Base-by-base conservation (phyloP, 805 yeast species). In the Pichia occidentalis region DNA sequence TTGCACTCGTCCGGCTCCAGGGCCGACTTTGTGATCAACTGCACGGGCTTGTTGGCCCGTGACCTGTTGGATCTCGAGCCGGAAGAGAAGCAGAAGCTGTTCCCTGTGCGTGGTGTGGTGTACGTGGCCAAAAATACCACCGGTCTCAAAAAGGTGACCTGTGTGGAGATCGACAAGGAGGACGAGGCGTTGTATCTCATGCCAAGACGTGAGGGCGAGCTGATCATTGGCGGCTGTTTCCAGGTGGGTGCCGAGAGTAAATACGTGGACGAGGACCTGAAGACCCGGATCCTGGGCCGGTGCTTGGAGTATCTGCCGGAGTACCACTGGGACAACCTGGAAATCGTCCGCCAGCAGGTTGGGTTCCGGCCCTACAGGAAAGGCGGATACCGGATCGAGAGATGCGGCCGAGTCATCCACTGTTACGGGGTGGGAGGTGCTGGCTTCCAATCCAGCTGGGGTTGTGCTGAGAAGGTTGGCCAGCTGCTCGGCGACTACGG, bases 161-260 rank as follows among this genome's bases (percentile, higher is more conserved):
- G 52, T 24, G 56, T 58, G 11, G 55, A 60, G 4, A 43, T 48
- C 16, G 33, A 35, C 12, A 53, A 52, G 7, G 41, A 51, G 1
- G 60, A 60, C 35, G 86, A 80, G 46, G 51, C 61, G 34, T 58
- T 78, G 20, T 79, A 80, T 50, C 60, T 75, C 24, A 73, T 80
- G 66, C 86, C 86, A n/a, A 59, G 86, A 39, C 73, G 72, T 43
- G 86, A 80, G 57, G 85, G 86, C n/a, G 84, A 83, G 31, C 64
- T 74, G 24, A 73, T 80, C 27, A 67, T 80, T 40, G 87, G 86
- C 3, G 87, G 86, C 1, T 52, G 56, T 40, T 50, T 52, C 44
- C 45, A 52, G 24, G 31, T 47, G 10, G 44, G 48, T 26, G 52
- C 50, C 20, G 46, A 48, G 37, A 40, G 45, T 7, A 45, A 34